Evolutionary conservation across 495 filamentous ascomycete genomes (phyloP), one percentile per base, ranked within the genome.

Genomic region (Bombardia bombarda): DNA sequence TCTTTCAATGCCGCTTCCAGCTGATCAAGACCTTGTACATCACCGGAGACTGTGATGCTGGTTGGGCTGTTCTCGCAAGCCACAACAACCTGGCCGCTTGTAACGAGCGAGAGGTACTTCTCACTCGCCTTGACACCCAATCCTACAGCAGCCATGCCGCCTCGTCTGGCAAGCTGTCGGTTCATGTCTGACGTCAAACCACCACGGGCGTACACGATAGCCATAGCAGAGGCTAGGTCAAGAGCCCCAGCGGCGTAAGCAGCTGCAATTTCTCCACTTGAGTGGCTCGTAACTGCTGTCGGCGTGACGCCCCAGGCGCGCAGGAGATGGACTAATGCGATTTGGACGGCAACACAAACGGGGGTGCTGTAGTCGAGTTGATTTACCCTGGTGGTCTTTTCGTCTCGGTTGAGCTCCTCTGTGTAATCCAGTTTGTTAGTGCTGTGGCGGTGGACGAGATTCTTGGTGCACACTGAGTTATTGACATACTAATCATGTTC

Each of bases 261-360:
- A 4, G 74, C 74, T 0, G 65, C 72, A 47, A 83, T 82, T 51
- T 84, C 80, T n/a, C 80, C 80, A 38, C 72, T 77, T 3, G 78
- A 82, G 47, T 84, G 79, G 10, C 80, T 77, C 1, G 76, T 65
- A 0, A 76, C 75, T 8, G 68, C 66, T 1, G 47, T 43, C 0
- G 77, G 74, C 0, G 30, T 50, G 21, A 84, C 67, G 7, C 63
- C 66, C 73, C 74, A 79, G 8, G 60, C 55, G 2, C 50, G 46
- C 6, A 83, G 53, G 1, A 84, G 54, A 2, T 76, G 61, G 0
- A 78, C 74, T 3, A 84, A 46, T 1, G 70, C 68, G 9, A 78
- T 65, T 45, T 78, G 71, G 2, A 78, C 45, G 2, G 66, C 67
- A 6, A 69, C 71, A 46, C 45, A 83, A 13, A 52, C 64, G 7